Conservation (phyloP, 257 asterid genomes). For the Sherardia arvensis region DNA sequence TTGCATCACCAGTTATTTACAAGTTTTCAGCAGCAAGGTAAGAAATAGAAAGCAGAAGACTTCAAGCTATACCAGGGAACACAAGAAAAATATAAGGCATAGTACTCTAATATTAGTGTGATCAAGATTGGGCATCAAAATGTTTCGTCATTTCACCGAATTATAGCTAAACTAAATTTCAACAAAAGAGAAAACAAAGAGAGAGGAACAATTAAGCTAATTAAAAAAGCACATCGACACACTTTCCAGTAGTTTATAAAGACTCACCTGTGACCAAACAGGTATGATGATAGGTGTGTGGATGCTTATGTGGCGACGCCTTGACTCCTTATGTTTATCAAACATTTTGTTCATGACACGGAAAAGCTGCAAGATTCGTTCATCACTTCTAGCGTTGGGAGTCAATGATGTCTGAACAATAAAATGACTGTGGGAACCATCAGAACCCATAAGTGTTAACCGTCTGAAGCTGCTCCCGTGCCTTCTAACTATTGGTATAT, state of each 20-base stretch:
- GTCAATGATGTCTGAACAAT: constrained; percentile 98
- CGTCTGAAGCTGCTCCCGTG: constrained; percentile 99
- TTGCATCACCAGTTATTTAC: not conserved
- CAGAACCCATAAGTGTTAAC: constrained; percentile 90
- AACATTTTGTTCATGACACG: constrained; percentile 96
- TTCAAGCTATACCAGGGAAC: not conserved
- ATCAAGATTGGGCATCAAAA: not conserved
- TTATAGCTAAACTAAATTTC: not conserved
- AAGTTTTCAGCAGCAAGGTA: not conserved
- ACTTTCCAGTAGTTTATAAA: not conserved
- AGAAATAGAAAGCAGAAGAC: not conserved
- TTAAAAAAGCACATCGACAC: not conserved
- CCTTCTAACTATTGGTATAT: constrained; percentile 91
- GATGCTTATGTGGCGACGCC: constrained; percentile 88
- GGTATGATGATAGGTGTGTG: constrained; percentile 98
- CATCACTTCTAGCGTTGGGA: constrained; percentile 99
- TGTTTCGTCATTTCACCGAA: no score
- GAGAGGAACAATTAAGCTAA: not conserved
- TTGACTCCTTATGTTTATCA: constrained; percentile 97
- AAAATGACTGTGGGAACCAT: constrained; percentile 98
- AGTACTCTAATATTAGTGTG: not conserved
- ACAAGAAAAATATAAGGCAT: not conserved
- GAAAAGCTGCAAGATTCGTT: constrained; percentile 95
- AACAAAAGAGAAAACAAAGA: no score
- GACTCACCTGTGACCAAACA: constrained; percentile 96